Conservation (phyloP, 2,329 filamentous ascomycete genomes). For the Metarhizium rileyi region DNA sequence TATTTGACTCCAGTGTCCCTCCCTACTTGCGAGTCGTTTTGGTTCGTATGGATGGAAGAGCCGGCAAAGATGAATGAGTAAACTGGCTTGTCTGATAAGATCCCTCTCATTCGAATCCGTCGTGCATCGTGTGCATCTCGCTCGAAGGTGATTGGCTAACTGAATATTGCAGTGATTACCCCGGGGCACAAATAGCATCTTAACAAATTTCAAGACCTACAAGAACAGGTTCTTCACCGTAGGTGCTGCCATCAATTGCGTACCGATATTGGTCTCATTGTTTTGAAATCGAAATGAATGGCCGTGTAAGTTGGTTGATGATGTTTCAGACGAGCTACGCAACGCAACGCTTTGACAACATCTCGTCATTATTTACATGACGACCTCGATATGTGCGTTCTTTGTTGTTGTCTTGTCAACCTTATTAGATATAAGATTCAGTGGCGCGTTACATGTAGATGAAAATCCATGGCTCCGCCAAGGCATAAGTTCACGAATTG, state of each 20-base stretch:
- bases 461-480: too few relatives aligned
- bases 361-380: too few relatives aligned
- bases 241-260: not conserved
- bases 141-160: not conserved
- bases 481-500: too few relatives aligned
- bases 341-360: too few relatives aligned
- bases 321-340: not conserved
- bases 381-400: too few relatives aligned
- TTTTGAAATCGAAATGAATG: too few relatives aligned
- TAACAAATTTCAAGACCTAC: not conserved
- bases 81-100: conserved; percentile 52
- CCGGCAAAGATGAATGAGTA: conserved; percentile 59
- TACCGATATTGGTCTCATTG: not conserved
- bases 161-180: not conserved
- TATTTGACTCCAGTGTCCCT: conserved; percentile 51
- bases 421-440: too few relatives aligned
- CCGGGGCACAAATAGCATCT: too few relatives aligned
- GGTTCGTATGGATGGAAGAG: conserved; percentile 29
- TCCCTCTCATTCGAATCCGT: not conserved
- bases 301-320: too few relatives aligned
- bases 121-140: not conserved
- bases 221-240: not conserved
- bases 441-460: too few relatives aligned
- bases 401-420: too few relatives aligned
- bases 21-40: conserved; percentile 45